Evolutionary conservation across 116 monocot species (phyloP).

Genomic region (Zostera marina): DNA sequence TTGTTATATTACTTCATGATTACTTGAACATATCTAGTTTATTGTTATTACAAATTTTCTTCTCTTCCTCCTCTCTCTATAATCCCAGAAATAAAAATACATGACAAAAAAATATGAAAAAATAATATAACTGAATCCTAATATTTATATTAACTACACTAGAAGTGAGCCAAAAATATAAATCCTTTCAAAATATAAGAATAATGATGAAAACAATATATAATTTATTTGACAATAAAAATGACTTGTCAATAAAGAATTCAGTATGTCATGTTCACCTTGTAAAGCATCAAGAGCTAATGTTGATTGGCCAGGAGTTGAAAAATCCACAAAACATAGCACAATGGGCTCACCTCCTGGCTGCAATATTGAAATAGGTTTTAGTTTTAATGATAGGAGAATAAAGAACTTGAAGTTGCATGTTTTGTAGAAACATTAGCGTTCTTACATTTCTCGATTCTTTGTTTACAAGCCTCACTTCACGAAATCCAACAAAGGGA

Average conservation of each 20-base stretch:
- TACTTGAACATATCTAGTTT: too few relatives aligned
- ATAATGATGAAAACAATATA: background rate
- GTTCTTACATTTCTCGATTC: conserved; percentile 69
- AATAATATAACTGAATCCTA: background rate
- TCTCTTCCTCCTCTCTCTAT: too few relatives aligned
- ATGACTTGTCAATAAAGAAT: background rate
- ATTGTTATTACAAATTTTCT: too few relatives aligned
- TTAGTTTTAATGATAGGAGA: background rate
- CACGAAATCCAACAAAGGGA: conserved; percentile 83
- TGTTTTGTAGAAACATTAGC: background rate
- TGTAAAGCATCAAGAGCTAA: conserved; percentile 62
- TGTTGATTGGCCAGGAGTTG: conserved; percentile 40
- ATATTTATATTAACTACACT: background rate
- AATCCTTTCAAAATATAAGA: background rate
- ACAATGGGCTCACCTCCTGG: conserved; percentile 47
- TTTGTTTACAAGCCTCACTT: conserved; percentile 93
- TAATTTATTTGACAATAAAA: background rate
- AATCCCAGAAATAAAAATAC: background rate
- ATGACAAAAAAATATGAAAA: background rate
- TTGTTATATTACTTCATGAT: too few relatives aligned
- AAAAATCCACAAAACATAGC: conserved; percentile 70
- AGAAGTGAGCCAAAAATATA: background rate
- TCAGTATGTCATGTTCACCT: conserved; percentile 25
- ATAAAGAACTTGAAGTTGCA: background rate
- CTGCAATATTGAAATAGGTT: conserved; percentile 16